Evolutionary conservation across 441 rosid species (phyloP).

Genomic region (Erodium moschatum): DNA sequence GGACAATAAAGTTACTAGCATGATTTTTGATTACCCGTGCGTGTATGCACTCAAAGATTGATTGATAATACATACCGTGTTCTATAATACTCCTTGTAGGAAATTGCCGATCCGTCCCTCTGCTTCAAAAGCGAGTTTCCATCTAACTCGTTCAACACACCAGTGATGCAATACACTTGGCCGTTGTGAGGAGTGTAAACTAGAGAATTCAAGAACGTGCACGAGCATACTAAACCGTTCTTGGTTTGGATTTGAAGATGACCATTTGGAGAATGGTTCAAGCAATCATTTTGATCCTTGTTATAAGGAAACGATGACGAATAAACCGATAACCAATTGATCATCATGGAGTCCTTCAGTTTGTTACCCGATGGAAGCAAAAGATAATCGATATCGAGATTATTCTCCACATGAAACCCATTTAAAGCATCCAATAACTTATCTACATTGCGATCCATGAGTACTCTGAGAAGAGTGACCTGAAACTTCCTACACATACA

Average conservation of each 20-base stretch:
- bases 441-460: constrained; percentile 33
- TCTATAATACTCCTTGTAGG: constrained; percentile 50
- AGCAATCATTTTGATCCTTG: constrained; percentile 24
- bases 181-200: constrained; percentile 76
- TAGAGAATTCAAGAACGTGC: constrained; percentile 49
- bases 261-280: constrained; percentile 27
- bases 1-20: constrained; percentile 11
- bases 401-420: constrained; percentile 24
- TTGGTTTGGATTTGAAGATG: constrained; percentile 34
- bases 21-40: neutral
- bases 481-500: constrained; percentile 57
- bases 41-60: neutral
- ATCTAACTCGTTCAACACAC: constrained; percentile 34
- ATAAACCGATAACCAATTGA: constrained; percentile 50
- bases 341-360: constrained; percentile 14
- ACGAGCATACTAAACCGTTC: constrained; percentile 44
- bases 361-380: constrained; percentile 42
- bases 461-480: constrained; percentile 47
- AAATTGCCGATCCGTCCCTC: constrained; percentile 32
- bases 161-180: constrained; percentile 42
- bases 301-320: constrained; percentile 29
- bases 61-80: constrained; percentile 27
- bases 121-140: constrained; percentile 39
- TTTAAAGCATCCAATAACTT: constrained; percentile 33
- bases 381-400: constrained; percentile 45